These are phyloP conservation scores for Saccharomycopsis sp. DNA, from an alignment of 805 yeast genomes.

Conservation along the genomic window DNA sequence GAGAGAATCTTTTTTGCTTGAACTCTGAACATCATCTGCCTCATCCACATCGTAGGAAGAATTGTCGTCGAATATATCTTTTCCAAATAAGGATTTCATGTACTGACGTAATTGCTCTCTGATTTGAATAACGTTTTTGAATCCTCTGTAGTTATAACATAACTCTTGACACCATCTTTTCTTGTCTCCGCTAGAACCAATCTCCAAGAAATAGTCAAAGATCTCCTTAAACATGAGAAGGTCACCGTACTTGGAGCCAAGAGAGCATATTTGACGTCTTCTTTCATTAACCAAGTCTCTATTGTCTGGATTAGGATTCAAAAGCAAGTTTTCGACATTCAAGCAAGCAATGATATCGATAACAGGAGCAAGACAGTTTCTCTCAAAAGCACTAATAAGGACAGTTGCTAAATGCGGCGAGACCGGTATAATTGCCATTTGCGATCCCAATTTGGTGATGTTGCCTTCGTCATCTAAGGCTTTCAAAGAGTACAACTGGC, in stretches of 20 bases:
- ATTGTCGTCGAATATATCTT: constrained; percentile 8
- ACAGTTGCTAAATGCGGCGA: constrained; percentile 92
- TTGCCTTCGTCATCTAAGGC: constrained; percentile 74
- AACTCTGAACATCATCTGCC: constrained; percentile 27
- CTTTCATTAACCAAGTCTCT: constrained; percentile 80
- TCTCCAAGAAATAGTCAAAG: constrained; percentile 46
- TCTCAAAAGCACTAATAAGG: constrained; percentile 58
- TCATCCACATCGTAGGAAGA: constrained; percentile 10
- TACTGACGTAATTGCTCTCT: constrained; percentile 69
- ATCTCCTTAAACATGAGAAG: constrained; percentile 75
- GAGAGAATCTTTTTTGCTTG: constrained; percentile 18
- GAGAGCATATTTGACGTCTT: constrained; percentile 59
- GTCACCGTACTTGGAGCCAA: constrained; percentile 78
- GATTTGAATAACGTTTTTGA: constrained; percentile 68
- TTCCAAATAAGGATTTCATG: constrained; percentile 42
- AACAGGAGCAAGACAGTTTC: constrained; percentile 52
- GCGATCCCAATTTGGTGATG: constrained; percentile 71
- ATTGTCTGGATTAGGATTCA: constrained; percentile 71
- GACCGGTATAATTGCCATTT: constrained; percentile 84
- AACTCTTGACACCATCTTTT: constrained; percentile 80
- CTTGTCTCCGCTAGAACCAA: constrained; percentile 46
- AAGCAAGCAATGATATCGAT: constrained; percentile 88
- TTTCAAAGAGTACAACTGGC: constrained; percentile 66
- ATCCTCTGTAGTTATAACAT: constrained; percentile 70
- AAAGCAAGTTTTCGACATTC: constrained; percentile 80